Conservation (phyloP, 1,139 yeast genomes). For the Debaryomyces sp. region DNA sequence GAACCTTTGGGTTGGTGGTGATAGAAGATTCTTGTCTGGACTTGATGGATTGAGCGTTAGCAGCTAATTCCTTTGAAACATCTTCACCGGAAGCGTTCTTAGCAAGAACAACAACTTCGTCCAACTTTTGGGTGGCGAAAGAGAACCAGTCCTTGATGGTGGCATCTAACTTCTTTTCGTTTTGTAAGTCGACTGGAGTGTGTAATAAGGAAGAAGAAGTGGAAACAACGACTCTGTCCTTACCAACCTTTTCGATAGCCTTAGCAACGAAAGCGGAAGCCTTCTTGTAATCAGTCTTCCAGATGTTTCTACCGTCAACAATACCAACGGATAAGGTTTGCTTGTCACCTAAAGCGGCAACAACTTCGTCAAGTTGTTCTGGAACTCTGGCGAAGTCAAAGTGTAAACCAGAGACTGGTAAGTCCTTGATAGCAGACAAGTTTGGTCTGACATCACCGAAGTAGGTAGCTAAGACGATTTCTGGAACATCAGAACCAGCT, state of each 20-base stretch:
- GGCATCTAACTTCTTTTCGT: constrained; percentile 87
- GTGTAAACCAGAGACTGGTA: constrained; percentile 96
- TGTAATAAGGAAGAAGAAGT: constrained; percentile 97
- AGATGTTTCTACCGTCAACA: constrained; percentile 98
- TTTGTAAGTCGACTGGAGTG: constrained; percentile 95
- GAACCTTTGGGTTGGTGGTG: constrained; percentile 90
- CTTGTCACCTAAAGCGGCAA: constrained; percentile 57
- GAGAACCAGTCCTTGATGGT: constrained; percentile 98
- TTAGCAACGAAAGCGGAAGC: constrained; percentile 80
- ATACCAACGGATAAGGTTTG: constrained; percentile 95
- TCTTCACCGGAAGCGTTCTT: constrained; percentile 84
- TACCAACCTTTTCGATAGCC: constrained; percentile 84
- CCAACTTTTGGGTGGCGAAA: constrained; percentile 94
- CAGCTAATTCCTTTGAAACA: constrained; percentile 67
- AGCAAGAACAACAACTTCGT: constrained; percentile 88
- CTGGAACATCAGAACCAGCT: constrained; percentile 68
- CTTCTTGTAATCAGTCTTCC: constrained; percentile 94
- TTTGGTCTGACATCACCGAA: constrained; percentile 99
- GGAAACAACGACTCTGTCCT: constrained; percentile 85
- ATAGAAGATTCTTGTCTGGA: constrained; percentile 85
- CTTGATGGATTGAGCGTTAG: constrained; percentile 83
- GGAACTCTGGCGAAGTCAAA: constrained; percentile 96
- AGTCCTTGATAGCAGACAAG: constrained; percentile 81
- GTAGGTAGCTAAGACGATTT: constrained; percentile 84
- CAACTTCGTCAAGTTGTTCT: constrained; percentile 89